Evolutionary conservation across 306 rosid species (phyloP).

Genomic region (Trichosanthes truncata): DNA sequence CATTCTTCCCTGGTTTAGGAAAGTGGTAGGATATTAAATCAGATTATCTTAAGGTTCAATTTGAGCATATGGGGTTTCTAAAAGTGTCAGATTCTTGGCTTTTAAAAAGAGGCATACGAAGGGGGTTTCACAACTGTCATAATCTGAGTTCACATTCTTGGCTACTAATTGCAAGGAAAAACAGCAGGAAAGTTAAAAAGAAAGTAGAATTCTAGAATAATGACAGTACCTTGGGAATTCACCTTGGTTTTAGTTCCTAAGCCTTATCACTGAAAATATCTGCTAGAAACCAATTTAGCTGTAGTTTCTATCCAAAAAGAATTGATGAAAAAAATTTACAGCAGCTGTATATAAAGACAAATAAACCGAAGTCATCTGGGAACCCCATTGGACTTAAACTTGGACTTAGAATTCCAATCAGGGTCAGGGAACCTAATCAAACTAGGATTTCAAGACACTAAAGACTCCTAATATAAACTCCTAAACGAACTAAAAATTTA

Average conservation of each 20-base stretch:
- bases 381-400: not conserved
- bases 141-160: not conserved
- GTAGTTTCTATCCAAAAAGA: not conserved
- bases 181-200: no score
- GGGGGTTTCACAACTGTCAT: not conserved
- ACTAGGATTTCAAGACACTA: not conserved
- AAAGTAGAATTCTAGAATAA: no score
- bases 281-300: not conserved
- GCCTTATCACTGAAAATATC: not conserved
- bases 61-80: not conserved
- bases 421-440: not conserved
- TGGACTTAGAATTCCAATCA: not conserved
- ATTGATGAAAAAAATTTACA: not conserved
- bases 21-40: not conserved
- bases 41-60: not conserved
- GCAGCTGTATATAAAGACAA: not conserved
- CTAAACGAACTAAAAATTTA: not conserved
- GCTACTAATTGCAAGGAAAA: no score
- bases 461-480: not conserved
- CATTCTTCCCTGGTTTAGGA: not conserved
- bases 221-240: not conserved
- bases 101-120: not conserved
- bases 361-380: not conserved
- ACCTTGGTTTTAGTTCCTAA: not conserved
- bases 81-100: not conserved